Evolutionary conservation across 805 yeast genomes (phyloP).

Genomic region (Yarrowia hollandica): DNA sequence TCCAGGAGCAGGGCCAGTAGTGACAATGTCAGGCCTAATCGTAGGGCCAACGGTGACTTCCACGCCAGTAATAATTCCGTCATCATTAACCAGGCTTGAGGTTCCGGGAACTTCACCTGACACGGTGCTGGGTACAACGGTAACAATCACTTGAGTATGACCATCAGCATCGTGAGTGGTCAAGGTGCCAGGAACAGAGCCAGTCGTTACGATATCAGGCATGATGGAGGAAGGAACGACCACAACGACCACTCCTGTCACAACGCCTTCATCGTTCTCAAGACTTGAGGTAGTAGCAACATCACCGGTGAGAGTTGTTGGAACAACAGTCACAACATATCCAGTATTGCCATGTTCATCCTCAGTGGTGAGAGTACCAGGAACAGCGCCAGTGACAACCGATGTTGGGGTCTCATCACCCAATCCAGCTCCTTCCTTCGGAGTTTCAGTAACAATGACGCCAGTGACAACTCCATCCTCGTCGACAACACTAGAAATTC

Average conservation of each 20-base stretch:
- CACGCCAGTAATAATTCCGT: not conserved
- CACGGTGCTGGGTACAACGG: not conserved
- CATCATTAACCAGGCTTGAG: not conserved
- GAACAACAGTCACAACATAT: not conserved
- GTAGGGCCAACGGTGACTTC: not conserved
- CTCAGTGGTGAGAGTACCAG: not conserved
- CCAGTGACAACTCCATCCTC: not conserved
- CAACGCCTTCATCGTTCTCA: not conserved
- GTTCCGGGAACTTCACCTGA: not conserved
- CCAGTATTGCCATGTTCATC: not conserved
- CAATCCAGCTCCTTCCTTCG: not conserved
- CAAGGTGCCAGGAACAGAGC: not conserved
- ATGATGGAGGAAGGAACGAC: not conserved
- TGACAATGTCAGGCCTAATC: not conserved
- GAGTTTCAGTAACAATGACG: not conserved
- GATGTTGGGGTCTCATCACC: too few relatives aligned
- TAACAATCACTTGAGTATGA: not conserved
- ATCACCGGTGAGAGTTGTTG: not conserved
- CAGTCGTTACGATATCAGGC: not conserved
- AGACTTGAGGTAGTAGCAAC: not conserved
- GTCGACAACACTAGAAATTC: not conserved
- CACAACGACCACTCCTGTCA: not conserved
- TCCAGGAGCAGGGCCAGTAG: not conserved
- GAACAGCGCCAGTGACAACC: not conserved
- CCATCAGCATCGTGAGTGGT: not conserved